Base-by-base conservation (phyloP, 2,329 filamentous ascomycete genomes). In the Plenodomus biglobosus region DNA sequence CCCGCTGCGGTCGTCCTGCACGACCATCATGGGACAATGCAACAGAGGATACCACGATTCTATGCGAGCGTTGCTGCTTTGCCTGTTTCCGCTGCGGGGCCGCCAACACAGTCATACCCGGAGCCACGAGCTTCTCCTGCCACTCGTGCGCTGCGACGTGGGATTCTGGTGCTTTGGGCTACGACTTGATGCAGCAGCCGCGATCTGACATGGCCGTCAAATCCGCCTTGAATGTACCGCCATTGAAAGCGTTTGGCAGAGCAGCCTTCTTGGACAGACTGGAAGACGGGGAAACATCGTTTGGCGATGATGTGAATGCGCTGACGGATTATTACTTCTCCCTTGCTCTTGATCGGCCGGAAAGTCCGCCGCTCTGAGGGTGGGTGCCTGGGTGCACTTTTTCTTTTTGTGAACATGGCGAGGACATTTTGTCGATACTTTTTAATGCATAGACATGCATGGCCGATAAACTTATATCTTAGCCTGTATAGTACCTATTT, bases 11-110 rank as follows among this genome's bases (percentile, higher is more conserved):
- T 15, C 61, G 59, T 0, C 61, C 68, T 5, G 69, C 72, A 20
- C 43, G 69, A 16, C 58, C 66, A 0, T 47, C 55, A 24, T 20
- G 19, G 11, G n/a, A 18, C 8, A 40, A 48, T n/a, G 38, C 41
- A 1, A 32, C 43, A 2, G 7, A 34, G 5, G 38, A 50, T n/a
- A 30, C 20, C 4, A 11, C 22, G 3, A 32, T 50, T 3, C 46
- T 72, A 4, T 78, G 75, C 48, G 74, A 76, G 52, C 63, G 65
- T 16, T 77, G 75, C 53, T 58, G 56, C 3, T 77, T 77, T 46
- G 49, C 63, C 0, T 78, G 75, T 53, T 71, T 76, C 40, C 62
- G 74, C 1, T 78, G 75, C 41, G 68, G 66, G 1, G 38, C 34
- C 3, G 41, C 15, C 1, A 65, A 56, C 6, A 27, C 38, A 1